These are phyloP conservation scores for Paramecium caudatum DNA, from an alignment of 73 alveolate genomes.

Conservation along the genomic window DNA sequence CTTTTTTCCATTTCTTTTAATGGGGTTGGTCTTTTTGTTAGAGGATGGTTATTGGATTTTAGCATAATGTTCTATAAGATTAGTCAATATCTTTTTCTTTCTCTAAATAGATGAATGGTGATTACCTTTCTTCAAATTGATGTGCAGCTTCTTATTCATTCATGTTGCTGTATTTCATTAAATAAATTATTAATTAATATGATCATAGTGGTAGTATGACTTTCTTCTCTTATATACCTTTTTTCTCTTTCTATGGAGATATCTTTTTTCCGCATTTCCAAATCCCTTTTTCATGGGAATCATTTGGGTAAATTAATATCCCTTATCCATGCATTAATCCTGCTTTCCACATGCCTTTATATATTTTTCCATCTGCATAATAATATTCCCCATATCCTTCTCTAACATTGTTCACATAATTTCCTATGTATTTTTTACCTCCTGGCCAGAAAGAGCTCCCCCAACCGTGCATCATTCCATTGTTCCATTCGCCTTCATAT, in stretches of 20 bases:
- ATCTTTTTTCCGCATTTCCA: conserved; percentile 39
- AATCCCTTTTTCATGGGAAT: not conserved
- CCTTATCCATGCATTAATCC: conserved; percentile 83
- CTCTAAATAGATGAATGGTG: conserved; percentile 3
- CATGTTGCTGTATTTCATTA: conserved; percentile 12
- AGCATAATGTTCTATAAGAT: not conserved
- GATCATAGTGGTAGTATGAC: too few species aligned
- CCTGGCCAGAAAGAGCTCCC: conserved; percentile 82
- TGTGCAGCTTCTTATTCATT: conserved; percentile 37
- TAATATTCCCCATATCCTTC: conserved; percentile 88
- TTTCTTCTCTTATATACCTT: not conserved
- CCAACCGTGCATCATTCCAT: conserved; percentile 83
- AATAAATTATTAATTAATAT: too few species aligned
- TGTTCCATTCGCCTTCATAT: conserved; percentile 85
- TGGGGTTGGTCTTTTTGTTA: not conserved
- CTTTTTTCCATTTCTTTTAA: not conserved
- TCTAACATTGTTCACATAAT: conserved; percentile 82
- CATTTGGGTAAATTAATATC: conserved; percentile 19
- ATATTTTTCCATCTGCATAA: conserved; percentile 83
- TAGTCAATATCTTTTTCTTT: not conserved
- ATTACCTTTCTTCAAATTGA: conserved; percentile 12
- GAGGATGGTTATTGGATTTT: not conserved
- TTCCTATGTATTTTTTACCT: conserved; percentile 87
- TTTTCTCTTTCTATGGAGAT: not conserved
- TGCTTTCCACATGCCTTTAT: conserved; percentile 80